Percentiles rank a stretch among this genome's conserved stretches.
Evolutionary conservation across 2,329 filamentous ascomycete genomes (phyloP).

Genomic region (Xylaria polymorpha): DNA sequence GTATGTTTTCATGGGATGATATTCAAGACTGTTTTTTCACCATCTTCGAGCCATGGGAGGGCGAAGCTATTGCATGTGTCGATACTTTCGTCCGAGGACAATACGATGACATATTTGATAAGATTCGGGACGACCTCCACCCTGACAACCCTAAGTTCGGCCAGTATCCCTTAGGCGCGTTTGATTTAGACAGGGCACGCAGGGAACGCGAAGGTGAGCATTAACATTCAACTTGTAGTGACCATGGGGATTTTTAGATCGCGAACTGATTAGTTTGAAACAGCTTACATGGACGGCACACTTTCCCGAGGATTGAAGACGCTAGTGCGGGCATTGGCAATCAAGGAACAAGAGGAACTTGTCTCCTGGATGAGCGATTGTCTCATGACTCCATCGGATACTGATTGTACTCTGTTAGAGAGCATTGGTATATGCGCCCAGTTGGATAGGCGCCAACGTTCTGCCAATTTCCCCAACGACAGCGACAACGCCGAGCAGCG

Average conservation of each 20-base stretch:
- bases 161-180: background rate
- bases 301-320: constrained; percentile 16
- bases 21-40: constrained; percentile 1
- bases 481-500: constrained; percentile 2
- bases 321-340: background rate
- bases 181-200: background rate
- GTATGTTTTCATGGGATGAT: background rate
- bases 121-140: background rate
- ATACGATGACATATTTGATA: constrained; percentile 9
- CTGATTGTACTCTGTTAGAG: background rate
- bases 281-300: background rate
- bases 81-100: background rate
- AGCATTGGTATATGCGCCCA: background rate
- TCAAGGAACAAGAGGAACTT: constrained; percentile 5
- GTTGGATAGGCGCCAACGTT: background rate
- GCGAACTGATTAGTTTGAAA: constrained; percentile 2
- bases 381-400: background rate
- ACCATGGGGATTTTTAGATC: background rate
- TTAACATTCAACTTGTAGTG: too few species aligned
- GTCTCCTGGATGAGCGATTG: background rate
- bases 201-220: background rate
- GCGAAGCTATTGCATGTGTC: constrained; percentile 13
- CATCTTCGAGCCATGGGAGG: constrained; percentile 19
- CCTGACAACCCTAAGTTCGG: background rate
- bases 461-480: background rate